phyloP scores from a whole-genome alignment of 1,284 basidiomycete species.

The Pholiota adiposa region DNA sequence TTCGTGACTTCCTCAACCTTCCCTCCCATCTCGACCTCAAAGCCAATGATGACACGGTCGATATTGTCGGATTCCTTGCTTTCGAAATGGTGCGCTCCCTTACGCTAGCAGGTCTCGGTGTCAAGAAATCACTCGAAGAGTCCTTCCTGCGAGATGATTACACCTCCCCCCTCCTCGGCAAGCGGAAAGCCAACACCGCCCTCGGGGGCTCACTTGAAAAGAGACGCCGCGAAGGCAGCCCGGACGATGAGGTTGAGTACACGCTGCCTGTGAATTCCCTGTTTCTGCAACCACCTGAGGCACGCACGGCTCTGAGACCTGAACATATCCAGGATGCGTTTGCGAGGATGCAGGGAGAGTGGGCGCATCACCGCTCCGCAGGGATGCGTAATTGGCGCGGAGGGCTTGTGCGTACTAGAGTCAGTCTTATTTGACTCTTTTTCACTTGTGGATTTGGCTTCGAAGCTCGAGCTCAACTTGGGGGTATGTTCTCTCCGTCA shows the following conservation, averaged over 20 bases:
- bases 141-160: constrained; percentile 70
- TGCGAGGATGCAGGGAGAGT: constrained; percentile 84
- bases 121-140: constrained; percentile 81
- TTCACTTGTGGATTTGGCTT: neutral
- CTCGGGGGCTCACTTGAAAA: constrained; percentile 57
- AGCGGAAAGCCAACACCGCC: constrained; percentile 57
- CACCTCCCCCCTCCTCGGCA: constrained; percentile 65
- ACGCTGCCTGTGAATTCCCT: constrained; percentile 70
- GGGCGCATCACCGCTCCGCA: constrained; percentile 76
- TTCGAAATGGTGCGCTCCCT: constrained; percentile 97
- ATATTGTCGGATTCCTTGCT: constrained; percentile 95
- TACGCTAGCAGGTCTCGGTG: constrained; percentile 83
- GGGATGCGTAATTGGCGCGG: constrained; percentile 90
- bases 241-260: constrained; percentile 61
- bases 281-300: constrained; percentile 81
- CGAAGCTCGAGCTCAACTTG: no score
- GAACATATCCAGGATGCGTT: constrained; percentile 92
- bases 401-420: constrained; percentile 77
- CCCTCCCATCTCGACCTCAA: constrained; percentile 87
- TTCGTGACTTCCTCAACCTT: constrained; percentile 95
- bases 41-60: constrained; percentile 94
- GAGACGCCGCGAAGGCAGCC: constrained; percentile 62
- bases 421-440: constrained; percentile 71
- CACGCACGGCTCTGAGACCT: constrained; percentile 75
- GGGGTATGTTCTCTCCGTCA: no score